Evolutionary conservation across 257 asterid genomes (phyloP).

Genomic region (Solanum lycopersicoides): DNA sequence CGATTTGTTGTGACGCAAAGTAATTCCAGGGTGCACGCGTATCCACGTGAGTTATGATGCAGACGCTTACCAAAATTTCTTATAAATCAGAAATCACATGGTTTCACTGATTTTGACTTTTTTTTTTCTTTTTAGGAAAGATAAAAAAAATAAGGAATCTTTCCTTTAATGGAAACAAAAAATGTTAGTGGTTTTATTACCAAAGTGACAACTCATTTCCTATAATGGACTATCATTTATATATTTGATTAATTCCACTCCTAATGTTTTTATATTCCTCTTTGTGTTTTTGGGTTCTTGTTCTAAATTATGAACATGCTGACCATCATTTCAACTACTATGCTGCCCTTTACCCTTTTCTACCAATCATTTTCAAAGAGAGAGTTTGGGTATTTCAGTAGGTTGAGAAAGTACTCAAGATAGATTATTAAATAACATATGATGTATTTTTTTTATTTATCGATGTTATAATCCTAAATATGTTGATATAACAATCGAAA

Average conservation of each 20-base stretch:
- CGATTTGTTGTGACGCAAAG: neutral
- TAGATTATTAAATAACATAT: too few relatives aligned
- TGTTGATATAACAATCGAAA: neutral
- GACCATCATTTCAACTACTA: constrained; percentile 22
- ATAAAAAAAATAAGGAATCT: constrained; percentile 20
- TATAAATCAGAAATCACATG: constrained; percentile 21
- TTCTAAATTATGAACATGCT: neutral
- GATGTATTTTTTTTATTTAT: neutral
- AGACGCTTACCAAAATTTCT: constrained; percentile 33
- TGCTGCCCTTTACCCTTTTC: constrained; percentile 4
- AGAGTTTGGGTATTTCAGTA: neutral
- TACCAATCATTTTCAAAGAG: neutral
- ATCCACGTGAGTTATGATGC: constrained; percentile 29
- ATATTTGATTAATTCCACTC: neutral
- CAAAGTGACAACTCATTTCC: constrained; percentile 1
- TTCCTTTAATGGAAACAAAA: constrained; percentile 45
- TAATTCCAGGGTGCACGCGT: constrained; percentile 15
- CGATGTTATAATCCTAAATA: accelerated
- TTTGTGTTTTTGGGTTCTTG: neutral
- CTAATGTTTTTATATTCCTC: neutral
- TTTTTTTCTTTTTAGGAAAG: neutral
- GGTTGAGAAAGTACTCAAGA: neutral
- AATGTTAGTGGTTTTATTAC: constrained; percentile 6
- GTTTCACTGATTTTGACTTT: neutral
- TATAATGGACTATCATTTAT: neutral